phyloP scores from a whole-genome alignment of 2,329 filamentous ascomycete species.

The Trichoderma simmonsii region DNA sequence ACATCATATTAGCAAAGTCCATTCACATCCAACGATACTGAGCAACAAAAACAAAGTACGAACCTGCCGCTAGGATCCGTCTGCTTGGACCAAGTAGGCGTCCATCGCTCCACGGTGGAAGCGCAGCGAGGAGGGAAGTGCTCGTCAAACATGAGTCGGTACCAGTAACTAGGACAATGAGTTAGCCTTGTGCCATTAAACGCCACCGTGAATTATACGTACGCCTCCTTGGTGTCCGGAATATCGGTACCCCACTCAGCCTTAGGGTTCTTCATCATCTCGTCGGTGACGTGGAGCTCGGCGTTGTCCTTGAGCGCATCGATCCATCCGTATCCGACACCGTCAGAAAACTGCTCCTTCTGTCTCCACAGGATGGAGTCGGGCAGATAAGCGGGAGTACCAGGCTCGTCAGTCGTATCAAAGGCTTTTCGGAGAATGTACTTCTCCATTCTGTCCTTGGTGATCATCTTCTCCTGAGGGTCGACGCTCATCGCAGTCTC shows the following conservation, averaged over 20 bases:
- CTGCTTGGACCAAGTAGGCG: constrained; percentile 95
- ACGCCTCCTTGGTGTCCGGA: constrained; percentile 95
- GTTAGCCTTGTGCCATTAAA: constrained; percentile 26
- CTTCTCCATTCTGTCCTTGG: constrained; percentile 85
- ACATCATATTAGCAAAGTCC: not conserved
- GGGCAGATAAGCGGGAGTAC: constrained; percentile 81
- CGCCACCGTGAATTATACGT: constrained; percentile 33
- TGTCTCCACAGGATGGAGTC: constrained; percentile 96
- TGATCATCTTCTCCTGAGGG: constrained; percentile 94
- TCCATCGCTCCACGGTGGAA: constrained; percentile 92
- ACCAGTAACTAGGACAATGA: constrained; percentile 71
- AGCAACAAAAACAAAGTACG: constrained; percentile 16
- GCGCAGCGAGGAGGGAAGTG: constrained; percentile 93
- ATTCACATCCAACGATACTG: not conserved
- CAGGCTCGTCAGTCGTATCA: constrained; percentile 84
- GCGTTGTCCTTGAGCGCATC: constrained; percentile 95
- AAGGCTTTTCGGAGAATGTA: constrained; percentile 98
- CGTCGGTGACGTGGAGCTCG: constrained; percentile 83
- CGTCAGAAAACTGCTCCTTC: constrained; percentile 99
- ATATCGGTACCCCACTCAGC: constrained; percentile 91
- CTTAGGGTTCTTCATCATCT: constrained; percentile 98
- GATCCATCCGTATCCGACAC: constrained; percentile 98
- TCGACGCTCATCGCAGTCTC: constrained; percentile 92
- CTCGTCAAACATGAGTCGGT: constrained; percentile 97
- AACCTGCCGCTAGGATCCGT: constrained; percentile 90